Base-by-base conservation (phyloP, 2,329 filamentous ascomycete species). In the Aureobasidium sp. region DNA sequence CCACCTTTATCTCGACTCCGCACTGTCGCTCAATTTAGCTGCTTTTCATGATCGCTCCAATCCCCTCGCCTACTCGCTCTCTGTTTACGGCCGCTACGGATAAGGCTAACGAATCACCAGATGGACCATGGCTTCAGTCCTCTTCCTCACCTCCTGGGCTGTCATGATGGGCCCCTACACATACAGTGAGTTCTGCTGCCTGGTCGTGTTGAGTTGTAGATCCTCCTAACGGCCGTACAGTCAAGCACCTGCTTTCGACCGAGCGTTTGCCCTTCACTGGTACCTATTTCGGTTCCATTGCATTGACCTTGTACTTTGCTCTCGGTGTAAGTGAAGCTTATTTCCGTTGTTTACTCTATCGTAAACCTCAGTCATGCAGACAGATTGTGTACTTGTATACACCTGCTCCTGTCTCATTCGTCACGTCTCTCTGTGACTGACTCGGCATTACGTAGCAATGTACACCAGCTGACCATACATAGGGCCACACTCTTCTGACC, bases 251-350 rank as follows among this genome's bases (percentile, higher is more conserved):
- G 66, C 78, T 91, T 62, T 97, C 93, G 62, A 85, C 87, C 60
- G 82, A 91, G 69, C 85, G 94, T 68, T 79, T 97, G 65, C 94
- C 94, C 3, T 97, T 97, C 73, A 97, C 93, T 33, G 89, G 88
- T 48, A 89, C 91, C 64, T 97, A 97, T 79, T 96, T 97, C 78
- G 91, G 92, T 57, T 94, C 91, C 65, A 96, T 97, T 70, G 83
- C 80, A 49, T 77, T 97, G 71, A 97, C 94, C 12, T 81, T 97
- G 29, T 96, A 93, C 75, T 97, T 96, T 76, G 88, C 92, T 61
- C 79, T 97, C 69, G 91, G 91, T 71, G 93, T 97, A 82, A 85
- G 90, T 88, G 66, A 48, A 54, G 29, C 19, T 44, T 35, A 61
- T 62, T 15, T 49, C 49, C 60, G 52, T 33, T 62, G 50, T 45